Base-by-base conservation (phyloP, 2,329 filamentous ascomycete species). In the Stagonosporopsis rhizophila region DNA sequence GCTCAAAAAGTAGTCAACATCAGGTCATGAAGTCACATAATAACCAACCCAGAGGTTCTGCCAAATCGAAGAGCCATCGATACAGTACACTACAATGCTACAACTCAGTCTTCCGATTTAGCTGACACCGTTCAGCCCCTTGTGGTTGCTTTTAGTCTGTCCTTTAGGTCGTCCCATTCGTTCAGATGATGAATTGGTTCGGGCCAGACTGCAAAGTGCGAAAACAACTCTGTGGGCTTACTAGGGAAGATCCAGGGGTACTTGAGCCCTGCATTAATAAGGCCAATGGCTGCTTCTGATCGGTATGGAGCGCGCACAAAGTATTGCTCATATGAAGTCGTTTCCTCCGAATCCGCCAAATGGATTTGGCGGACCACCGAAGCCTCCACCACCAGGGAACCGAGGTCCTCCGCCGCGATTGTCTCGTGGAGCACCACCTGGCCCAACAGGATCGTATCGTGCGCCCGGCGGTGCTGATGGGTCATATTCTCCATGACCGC, bases 391-490 rank as follows among this genome's bases (percentile, higher is more conserved):
- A 30, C 74, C 73, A 42, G 70, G 70, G 30, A 71, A 73, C 12
- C 71, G 61, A 6, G 68, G 65, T n/a, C 66, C 66, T 19, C 64
- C 66, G 9, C 70, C 66, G 34, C 71, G 66, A 23, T 66, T 66
- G 49, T 75, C 73, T 17, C 70, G 73, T 46, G 81, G 77, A 55
- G 80, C 74, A 53, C 78, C 81, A 15, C 79, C 79, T 20, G 84
- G 83, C 61, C 83, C 82, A 0, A 93, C 78, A 2, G 94, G 94
- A 79, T 98, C 95, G 79, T 92, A 98, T 62, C 95, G 83, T n/a
- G 92, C 89, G 1, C 95, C 95, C 2, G 92, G 92, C 4, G 95
- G 95, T 25, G 86, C 88, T 71, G 88, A 89, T 1, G 89, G 87
- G 70, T 93, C 85, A 68, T 84, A 89, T 0, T 79, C 81, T 27